Base-by-base conservation (phyloP, 1,284 basidiomycete species). In the Tilletia setariae region DNA sequence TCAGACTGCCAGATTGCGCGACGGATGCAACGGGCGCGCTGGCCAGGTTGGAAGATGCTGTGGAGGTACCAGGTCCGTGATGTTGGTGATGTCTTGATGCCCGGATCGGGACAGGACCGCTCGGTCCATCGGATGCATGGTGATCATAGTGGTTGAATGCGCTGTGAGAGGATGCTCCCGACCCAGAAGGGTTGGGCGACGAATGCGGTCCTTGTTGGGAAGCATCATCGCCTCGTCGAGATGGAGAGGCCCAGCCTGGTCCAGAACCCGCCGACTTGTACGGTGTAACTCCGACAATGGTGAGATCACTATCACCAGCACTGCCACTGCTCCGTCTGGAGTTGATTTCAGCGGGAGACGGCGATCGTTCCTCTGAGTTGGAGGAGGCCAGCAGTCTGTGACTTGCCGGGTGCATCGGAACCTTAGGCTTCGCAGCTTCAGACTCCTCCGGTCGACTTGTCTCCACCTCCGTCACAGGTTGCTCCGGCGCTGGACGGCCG, bases 251-350 rank as follows among this genome's bases (percentile, higher is more conserved):
- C 19, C 16, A 19, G 4, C 19, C 46, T 19, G 21, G 46, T 16
- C 46, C 46, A 23, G 19, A 23, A 49, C 30, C 56, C 7, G 53
- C 21, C 4, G 13, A 11, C 19, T 30, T 25, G 56, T 61, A 61
- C 3, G 56, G 56, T 19, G 56, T 19, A 7, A 61, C 32, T n/a
- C 56, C 56, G 15, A 61, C 56, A n/a, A 61, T 61, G 30, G 56
- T 61, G 35, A 61, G 25, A 35, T 61, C 56, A 16, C 56, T 61
- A 21, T 61, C 56, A 30, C 56, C 62, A 2, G 35, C n/a, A 19
- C 62, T 63, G 9, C 62, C 62, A 28, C 62, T 63, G 42, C 62
- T 63, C 42, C 62, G 40, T 23, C 62, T 35, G 11, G 62, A 63
- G 62, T 42, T 25, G 35, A 46, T 21, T 28, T 25, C 42, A 35